Evolutionary conservation across 164 flowering plant genomes (phyloP).

Genomic region (Vitis rotundifolia): DNA sequence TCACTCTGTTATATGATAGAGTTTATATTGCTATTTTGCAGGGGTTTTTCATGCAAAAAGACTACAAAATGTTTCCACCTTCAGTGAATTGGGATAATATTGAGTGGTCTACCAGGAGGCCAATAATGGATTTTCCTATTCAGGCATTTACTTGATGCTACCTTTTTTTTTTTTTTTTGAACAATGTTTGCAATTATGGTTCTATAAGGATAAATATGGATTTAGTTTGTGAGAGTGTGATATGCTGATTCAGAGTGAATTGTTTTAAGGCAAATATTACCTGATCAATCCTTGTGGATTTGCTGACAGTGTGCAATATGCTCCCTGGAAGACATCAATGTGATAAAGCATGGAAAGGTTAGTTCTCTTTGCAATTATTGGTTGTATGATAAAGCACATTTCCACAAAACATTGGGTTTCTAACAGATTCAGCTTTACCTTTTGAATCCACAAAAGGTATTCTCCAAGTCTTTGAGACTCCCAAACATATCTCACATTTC

Average conservation of each 20-base stretch:
- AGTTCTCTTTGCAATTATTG: slow-evolving; percentile 16
- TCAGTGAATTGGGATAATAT: slow-evolving; percentile 95
- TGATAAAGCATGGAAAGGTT: slow-evolving; percentile 81
- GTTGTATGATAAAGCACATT: neutral
- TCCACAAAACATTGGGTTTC: no score
- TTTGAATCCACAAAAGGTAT: no score
- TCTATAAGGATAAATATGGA: neutral
- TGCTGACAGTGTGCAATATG: slow-evolving; percentile 80
- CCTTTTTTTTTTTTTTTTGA: neutral
- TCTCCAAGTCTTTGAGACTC: neutral
- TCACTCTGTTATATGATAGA: neutral
- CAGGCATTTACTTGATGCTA: slow-evolving; percentile 51
- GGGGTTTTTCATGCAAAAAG: slow-evolving; percentile 99
- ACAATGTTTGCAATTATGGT: neutral
- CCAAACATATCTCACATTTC: neutral
- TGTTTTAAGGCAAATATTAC: neutral
- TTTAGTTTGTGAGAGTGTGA: neutral
- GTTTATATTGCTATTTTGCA: slow-evolving; percentile 25
- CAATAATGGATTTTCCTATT: slow-evolving; percentile 96
- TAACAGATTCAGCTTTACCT: no score
- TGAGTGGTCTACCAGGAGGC: slow-evolving; percentile 82
- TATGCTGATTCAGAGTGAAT: neutral
- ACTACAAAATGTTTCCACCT: slow-evolving; percentile 99
- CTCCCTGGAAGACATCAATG: slow-evolving; percentile 73
- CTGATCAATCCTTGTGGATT: slow-evolving; percentile 6